phyloP scores from a whole-genome alignment of 805 yeast genomes.

The Kuraishia borneana region DNA sequence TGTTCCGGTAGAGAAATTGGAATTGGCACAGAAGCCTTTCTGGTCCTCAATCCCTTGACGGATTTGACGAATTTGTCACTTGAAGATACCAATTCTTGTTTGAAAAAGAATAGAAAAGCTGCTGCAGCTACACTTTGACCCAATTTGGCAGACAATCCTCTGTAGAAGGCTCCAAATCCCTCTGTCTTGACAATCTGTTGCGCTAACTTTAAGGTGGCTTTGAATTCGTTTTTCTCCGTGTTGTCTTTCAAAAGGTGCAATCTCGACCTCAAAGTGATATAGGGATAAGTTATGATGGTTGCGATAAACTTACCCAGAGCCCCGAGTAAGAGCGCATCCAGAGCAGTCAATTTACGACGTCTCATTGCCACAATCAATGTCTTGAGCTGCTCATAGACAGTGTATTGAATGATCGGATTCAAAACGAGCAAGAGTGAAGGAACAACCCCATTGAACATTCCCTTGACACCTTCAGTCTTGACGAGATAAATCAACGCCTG shows the following conservation, averaged over 20 bases:
- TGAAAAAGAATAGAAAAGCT: constrained; percentile 82
- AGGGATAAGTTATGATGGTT: constrained; percentile 85
- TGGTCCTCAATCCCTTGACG: constrained; percentile 10
- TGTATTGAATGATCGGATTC: constrained; percentile 88
- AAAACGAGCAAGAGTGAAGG: constrained; percentile 82
- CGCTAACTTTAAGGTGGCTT: constrained; percentile 14
- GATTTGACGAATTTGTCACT: constrained; percentile 41
- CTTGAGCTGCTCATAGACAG: constrained; percentile 80
- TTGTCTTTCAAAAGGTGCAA: constrained; percentile 46
- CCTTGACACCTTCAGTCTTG: constrained; percentile 56
- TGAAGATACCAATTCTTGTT: constrained; percentile 66
- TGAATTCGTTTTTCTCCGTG: constrained; percentile 14
- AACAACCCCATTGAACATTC: constrained; percentile 74
- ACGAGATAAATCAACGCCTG: constrained; percentile 50
- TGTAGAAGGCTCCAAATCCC: constrained; percentile 69
- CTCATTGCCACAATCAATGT: constrained; percentile 43
- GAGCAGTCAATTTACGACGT: constrained; percentile 49
- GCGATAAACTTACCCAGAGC: constrained; percentile 85
- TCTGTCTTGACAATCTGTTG: constrained; percentile 52
- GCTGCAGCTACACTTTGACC: constrained; percentile 80
- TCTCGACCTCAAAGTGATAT: constrained; percentile 80
- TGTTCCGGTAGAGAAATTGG: background rate
- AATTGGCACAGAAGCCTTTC: background rate
- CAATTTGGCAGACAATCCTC: constrained; percentile 72
- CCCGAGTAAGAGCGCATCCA: constrained; percentile 78